Percentiles rank a stretch among this genome's conserved stretches.
phyloP scores from a whole-genome alignment of 2,329 filamentous ascomycete genomes.

The Botrytis pseudocinerea region DNA sequence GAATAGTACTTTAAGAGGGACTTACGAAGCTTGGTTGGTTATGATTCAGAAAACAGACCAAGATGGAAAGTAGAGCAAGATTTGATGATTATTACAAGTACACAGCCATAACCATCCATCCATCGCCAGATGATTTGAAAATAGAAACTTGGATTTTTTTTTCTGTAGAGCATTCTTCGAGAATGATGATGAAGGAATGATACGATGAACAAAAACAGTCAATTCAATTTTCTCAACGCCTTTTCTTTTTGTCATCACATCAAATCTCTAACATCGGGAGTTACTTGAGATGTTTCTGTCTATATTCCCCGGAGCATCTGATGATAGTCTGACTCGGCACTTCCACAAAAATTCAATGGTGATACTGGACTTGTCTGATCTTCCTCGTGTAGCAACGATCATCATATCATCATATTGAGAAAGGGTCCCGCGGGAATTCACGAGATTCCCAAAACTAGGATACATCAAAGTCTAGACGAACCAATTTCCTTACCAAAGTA shows the following conservation, averaged over 20 bases:
- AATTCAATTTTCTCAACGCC: neutral
- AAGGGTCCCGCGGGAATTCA: neutral
- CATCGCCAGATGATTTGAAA: neutral
- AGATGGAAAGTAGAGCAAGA: neutral
- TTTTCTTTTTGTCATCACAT: neutral
- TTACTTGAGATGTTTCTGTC: neutral
- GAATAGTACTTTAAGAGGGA: slow-evolving; percentile 6
- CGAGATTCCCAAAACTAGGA: neutral
- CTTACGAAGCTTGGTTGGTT: slow-evolving; percentile 13
- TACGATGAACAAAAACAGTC: neutral
- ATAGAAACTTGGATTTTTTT: slow-evolving; percentile 1
- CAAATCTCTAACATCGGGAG: neutral
- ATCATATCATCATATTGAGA: neutral
- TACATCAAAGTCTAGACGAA: neutral
- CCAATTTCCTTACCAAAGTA: slow-evolving; percentile 10
- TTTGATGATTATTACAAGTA: neutral
- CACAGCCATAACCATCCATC: neutral
- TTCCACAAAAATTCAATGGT: neutral
- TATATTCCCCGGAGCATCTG: neutral
- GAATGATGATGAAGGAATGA: neutral
- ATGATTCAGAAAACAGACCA: neutral
- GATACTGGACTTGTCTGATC: slow-evolving; percentile 19
- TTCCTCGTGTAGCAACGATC: slow-evolving; percentile 2
- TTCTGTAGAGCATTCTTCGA: neutral
- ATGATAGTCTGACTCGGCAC: neutral